Evolutionary conservation across 2,329 filamentous ascomycete genomes (phyloP).

Genomic region (Penicillium paneum): DNA sequence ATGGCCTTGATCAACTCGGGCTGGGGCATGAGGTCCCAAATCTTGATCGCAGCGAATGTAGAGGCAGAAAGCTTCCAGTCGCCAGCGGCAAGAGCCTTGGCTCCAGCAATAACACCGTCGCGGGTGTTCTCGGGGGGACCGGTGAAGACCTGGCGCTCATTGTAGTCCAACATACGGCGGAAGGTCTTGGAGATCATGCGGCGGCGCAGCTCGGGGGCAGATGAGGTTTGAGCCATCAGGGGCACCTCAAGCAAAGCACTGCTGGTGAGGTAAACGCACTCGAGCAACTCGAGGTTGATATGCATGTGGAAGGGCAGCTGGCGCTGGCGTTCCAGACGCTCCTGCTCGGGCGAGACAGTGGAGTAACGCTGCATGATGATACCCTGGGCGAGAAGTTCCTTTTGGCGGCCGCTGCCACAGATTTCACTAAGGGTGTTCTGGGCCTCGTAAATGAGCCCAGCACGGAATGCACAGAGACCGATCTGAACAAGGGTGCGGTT

Average conservation of each 20-base stretch:
- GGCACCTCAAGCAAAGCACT: constrained; percentile 99
- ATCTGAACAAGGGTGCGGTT: constrained; percentile 98
- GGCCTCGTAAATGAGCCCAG: constrained; percentile 92
- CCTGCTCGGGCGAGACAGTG: constrained; percentile 95
- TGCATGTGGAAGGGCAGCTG: constrained; percentile 99
- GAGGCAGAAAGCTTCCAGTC: constrained; percentile 97
- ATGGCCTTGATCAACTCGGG: constrained; percentile 91
- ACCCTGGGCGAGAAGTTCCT: constrained; percentile 95
- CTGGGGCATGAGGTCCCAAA: constrained; percentile 97
- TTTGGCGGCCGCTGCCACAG: constrained; percentile 93
- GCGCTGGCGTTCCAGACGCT: constrained; percentile 92
- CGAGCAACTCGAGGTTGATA: constrained; percentile 97
- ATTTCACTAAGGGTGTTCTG: constrained; percentile 98
- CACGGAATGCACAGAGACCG: constrained; percentile 95
- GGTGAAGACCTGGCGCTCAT: constrained; percentile 98
- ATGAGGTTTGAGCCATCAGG: constrained; percentile 92
- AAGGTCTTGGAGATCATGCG: constrained; percentile 99
- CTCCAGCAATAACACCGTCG: constrained; percentile 98
- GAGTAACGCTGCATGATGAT: constrained; percentile 97
- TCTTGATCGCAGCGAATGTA: constrained; percentile 97
- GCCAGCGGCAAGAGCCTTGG: constrained; percentile 90
- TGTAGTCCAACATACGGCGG: constrained; percentile 98
- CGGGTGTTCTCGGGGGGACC: constrained; percentile 97
- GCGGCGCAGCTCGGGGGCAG: constrained; percentile 95
- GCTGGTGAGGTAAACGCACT: constrained; percentile 97